phyloP scores from a whole-genome alignment of 768 basidiomycete genomes.

The Boletus rubescentipes region DNA sequence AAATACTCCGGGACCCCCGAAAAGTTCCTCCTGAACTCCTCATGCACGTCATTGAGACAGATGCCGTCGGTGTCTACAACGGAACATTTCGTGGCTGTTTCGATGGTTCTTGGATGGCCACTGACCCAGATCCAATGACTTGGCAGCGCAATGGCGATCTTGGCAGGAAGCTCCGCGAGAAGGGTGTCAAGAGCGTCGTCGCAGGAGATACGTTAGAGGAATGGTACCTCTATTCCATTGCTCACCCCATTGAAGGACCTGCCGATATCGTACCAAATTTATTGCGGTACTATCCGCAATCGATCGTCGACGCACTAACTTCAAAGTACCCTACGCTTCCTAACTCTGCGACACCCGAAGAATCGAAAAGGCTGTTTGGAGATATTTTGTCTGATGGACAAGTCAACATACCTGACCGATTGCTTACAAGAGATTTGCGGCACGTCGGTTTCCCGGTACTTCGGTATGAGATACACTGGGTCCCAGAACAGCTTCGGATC shows the following conservation, averaged over 20 bases:
- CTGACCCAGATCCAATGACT: constrained; percentile 56
- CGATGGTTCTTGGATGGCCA: constrained; percentile 56
- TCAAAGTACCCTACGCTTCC: constrained; percentile 44
- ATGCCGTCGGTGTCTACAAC: constrained; percentile 47
- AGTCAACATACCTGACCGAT: constrained; percentile 64
- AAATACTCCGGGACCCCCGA: constrained; percentile 46
- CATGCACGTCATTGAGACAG: constrained; percentile 56
- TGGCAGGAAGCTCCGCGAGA: constrained; percentile 49
- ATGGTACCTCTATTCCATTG: constrained; percentile 75
- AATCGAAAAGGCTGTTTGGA: constrained; percentile 51
- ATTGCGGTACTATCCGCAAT: constrained; percentile 55
- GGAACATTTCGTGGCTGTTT: constrained; percentile 70
- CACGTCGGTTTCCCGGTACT: constrained; percentile 58
- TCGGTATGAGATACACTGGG: constrained; percentile 68
- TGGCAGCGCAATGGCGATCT: constrained; percentile 67
- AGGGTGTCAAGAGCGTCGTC: constrained; percentile 61
- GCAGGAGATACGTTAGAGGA: constrained; percentile 69
- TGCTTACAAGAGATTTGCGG: constrained; percentile 61
- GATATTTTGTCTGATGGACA: constrained; percentile 60
- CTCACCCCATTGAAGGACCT: constrained; percentile 52
- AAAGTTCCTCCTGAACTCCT: constrained; percentile 50
- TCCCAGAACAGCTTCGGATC: constrained; percentile 55
- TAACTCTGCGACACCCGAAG: constrained; percentile 41
- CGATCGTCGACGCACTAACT: constrained; percentile 47
- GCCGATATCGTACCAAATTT: constrained; percentile 58